Evolutionary conservation across 2,329 filamentous ascomycete genomes (phyloP).

Genomic region (Boeremia lycopersici): DNA sequence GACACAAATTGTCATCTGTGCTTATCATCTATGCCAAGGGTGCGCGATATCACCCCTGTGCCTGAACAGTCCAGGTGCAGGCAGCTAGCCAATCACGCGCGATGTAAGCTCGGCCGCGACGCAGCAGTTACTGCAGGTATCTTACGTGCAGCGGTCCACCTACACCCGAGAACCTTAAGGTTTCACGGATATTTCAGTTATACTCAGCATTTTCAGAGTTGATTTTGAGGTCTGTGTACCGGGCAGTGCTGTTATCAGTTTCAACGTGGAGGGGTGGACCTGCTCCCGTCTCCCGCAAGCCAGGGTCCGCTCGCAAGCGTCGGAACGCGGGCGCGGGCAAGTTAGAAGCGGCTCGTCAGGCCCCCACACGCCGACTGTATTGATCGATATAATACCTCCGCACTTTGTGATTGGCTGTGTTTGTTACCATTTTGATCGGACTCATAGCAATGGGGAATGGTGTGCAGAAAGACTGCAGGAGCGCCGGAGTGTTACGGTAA

Average conservation of each 20-base stretch:
- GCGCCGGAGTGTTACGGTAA: neutral
- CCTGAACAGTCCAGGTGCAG: conserved; percentile 8
- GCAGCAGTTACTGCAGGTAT: neutral
- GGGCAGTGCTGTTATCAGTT: neutral
- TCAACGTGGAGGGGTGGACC: conserved; percentile 1
- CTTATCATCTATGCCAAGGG: conserved; percentile 16
- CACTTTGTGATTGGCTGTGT: conserved; percentile 2
- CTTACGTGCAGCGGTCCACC: neutral
- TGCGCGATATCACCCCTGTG: conserved; percentile 12
- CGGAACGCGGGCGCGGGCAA: neutral
- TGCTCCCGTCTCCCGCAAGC: conserved; percentile 18
- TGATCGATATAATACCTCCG: conserved; percentile 3
- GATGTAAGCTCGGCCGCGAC: neutral
- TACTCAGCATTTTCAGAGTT: neutral
- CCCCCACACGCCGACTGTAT: neutral
- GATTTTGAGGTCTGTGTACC: neutral
- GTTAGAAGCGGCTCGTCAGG: neutral
- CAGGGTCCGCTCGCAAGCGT: conserved; percentile 11
- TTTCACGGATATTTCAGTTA: neutral
- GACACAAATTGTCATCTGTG: conserved; percentile 7
- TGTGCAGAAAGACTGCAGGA: neutral
- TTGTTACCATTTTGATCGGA: neutral
- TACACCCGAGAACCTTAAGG: neutral
- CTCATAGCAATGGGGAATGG: neutral
- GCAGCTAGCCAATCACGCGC: neutral